Conservation (phyloP, 176 grass and related monocot species). For the Aegilops tauschii region DNA sequence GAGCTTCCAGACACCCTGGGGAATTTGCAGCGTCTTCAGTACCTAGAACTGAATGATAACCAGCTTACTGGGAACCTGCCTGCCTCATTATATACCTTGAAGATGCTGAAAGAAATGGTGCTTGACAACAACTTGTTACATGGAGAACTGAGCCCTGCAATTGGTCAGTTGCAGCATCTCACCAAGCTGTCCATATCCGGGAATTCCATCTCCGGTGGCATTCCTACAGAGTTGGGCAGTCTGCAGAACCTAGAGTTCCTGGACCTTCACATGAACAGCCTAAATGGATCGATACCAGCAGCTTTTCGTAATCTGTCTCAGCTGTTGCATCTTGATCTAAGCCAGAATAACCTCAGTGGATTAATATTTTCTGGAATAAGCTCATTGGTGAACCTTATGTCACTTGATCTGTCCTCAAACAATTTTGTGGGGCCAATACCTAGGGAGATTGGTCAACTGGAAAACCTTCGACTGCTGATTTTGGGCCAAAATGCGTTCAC, state of each 20-base stretch:
- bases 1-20: slow-evolving; percentile 53
- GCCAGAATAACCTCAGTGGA: slow-evolving; percentile 62
- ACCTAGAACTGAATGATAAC: slow-evolving; percentile 78
- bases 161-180: slow-evolving; percentile 61
- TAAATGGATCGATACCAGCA: slow-evolving; percentile 63
- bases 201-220: slow-evolving; percentile 56
- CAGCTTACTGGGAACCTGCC: slow-evolving; percentile 62
- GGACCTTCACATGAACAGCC: slow-evolving; percentile 53
- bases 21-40: slow-evolving; percentile 45
- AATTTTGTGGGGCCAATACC: slow-evolving; percentile 66
- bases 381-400: slow-evolving; percentile 54
- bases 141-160: slow-evolving; percentile 46
- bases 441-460: slow-evolving; percentile 57
- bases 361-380: slow-evolving; percentile 70
- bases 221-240: slow-evolving; percentile 70
- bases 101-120: slow-evolving; percentile 56
- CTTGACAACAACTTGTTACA: slow-evolving; percentile 64
- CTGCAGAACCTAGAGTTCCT: slow-evolving; percentile 65
- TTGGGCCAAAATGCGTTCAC: slow-evolving; percentile 64
- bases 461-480: slow-evolving; percentile 51
- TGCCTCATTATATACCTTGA: slow-evolving; percentile 49
- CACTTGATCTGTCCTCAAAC: slow-evolving; percentile 85
- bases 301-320: slow-evolving; percentile 58
- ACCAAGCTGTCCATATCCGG: slow-evolving; percentile 53
- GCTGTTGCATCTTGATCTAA: slow-evolving; percentile 73